Percentiles rank a stretch among this genome's conserved stretches.
phyloP scores from a whole-genome alignment of 2,329 filamentous ascomycete species.

The Hymenoscyphus scutula region DNA sequence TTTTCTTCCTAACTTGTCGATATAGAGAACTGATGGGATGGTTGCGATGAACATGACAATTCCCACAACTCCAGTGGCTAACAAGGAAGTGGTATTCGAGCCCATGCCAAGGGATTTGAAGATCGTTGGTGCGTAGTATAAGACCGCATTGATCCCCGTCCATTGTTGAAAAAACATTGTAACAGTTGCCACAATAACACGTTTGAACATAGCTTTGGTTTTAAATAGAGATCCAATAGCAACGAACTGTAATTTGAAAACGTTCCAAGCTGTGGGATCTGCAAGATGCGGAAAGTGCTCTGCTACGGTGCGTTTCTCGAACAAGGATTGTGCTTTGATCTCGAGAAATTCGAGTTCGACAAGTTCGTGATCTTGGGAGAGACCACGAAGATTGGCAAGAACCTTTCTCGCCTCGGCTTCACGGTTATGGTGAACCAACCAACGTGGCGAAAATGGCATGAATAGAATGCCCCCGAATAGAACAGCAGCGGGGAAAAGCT shows the following conservation, averaged over 20 bases:
- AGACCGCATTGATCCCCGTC: slow-evolving; percentile 42
- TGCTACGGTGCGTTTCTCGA: slow-evolving; percentile 69
- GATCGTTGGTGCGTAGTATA: slow-evolving; percentile 48
- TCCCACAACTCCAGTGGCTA: slow-evolving; percentile 70
- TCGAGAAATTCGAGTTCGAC: slow-evolving; percentile 77
- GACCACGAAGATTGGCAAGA: slow-evolving; percentile 61
- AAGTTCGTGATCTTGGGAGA: slow-evolving; percentile 62
- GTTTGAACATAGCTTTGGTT: slow-evolving; percentile 63
- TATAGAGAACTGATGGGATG: slow-evolving; percentile 63
- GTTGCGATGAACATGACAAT: slow-evolving; percentile 69
- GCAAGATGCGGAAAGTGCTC: slow-evolving; percentile 66
- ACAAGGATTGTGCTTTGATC: slow-evolving; percentile 75
- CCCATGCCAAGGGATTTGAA: slow-evolving; percentile 46
- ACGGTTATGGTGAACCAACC: slow-evolving; percentile 68
- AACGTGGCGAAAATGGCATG: slow-evolving; percentile 77
- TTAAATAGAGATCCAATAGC: slow-evolving; percentile 64
- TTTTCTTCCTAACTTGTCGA: slow-evolving; percentile 63
- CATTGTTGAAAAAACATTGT: slow-evolving; percentile 49
- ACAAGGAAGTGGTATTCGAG: slow-evolving; percentile 50
- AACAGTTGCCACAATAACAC: slow-evolving; percentile 61
- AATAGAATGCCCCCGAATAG: slow-evolving; percentile 71
- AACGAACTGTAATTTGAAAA: slow-evolving; percentile 67
- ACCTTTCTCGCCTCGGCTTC: slow-evolving; percentile 65
- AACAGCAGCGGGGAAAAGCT: slow-evolving; percentile 64
- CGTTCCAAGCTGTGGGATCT: slow-evolving; percentile 59